phyloP scores from a whole-genome alignment of 129 eudicot species.

The Erigeron canadensis region DNA sequence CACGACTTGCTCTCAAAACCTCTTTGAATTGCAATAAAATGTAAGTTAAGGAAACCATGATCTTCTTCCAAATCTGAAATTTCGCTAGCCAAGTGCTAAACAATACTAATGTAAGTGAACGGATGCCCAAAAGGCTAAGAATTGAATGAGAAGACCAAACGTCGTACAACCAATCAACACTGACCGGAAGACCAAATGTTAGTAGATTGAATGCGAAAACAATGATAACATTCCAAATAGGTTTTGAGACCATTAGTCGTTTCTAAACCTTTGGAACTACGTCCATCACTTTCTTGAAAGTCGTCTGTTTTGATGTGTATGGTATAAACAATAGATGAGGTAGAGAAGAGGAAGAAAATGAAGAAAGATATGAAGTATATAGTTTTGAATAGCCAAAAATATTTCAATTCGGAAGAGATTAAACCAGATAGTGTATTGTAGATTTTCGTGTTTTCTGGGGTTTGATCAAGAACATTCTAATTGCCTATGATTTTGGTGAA shows the following conservation, averaged over 20 bases:
- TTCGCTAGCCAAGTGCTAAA: slow-evolving; percentile 56
- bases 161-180: slow-evolving; percentile 6
- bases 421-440: slow-evolving; percentile 27
- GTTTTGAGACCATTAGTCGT: slow-evolving; percentile 51
- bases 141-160: slow-evolving; percentile 1
- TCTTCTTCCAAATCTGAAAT: slow-evolving; percentile 50
- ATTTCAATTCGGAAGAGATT: slow-evolving; percentile 22
- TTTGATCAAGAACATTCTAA: slow-evolving; percentile 29
- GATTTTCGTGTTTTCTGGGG: slow-evolving; percentile 27
- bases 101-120: slow-evolving; percentile 36
- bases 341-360: slow-evolving; percentile 46
- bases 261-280: slow-evolving; percentile 64
- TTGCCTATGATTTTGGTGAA: slow-evolving; percentile 29
- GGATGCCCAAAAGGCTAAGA: slow-evolving; percentile 20
- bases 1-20: slow-evolving; percentile 35
- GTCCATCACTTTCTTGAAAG: slow-evolving; percentile 38
- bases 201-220: slow-evolving; percentile 31
- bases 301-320: slow-evolving; percentile 37
- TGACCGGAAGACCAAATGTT: slow-evolving; percentile 19
- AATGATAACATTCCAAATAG: slow-evolving; percentile 41
- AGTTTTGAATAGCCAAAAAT: slow-evolving; percentile 35
- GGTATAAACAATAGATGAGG: slow-evolving; percentile 49
- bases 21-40: slow-evolving; percentile 33
- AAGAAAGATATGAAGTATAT: slow-evolving; percentile 38
- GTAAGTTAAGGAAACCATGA: slow-evolving; percentile 41